Evolutionary conservation across 257 asterid genomes (phyloP).

Genomic region (Ilex aquifolium): DNA sequence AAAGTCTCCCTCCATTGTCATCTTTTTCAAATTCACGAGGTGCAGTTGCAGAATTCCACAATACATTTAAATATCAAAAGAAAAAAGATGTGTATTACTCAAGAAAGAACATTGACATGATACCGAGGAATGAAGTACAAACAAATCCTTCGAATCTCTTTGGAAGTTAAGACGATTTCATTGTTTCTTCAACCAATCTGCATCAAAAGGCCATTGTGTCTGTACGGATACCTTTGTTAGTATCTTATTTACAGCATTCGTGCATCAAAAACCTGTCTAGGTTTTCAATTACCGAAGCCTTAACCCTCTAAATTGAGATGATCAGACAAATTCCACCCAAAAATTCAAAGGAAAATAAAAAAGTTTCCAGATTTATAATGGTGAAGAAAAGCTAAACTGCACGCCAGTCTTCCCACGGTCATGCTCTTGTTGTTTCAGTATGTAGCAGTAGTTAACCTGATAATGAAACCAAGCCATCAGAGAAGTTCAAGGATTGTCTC

Average conservation of each 20-base stretch:
- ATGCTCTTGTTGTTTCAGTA: conserved; percentile 63
- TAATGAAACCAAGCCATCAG: conserved; percentile 18
- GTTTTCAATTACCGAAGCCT: conserved; percentile 16
- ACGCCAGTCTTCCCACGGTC: conserved; percentile 86
- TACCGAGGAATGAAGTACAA: no score
- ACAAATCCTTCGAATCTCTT: no score
- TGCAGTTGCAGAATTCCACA: no score
- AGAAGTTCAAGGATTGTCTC: not conserved
- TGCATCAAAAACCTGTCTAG: conserved; percentile 21
- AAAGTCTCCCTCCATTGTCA: no score
- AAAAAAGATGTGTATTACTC: no score
- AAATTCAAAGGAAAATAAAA: conserved; percentile 2
- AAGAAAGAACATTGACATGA: no score
- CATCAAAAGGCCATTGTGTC: conserved; percentile 8
- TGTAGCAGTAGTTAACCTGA: conserved; percentile 80
- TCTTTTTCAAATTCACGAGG: no score
- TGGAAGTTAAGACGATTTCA: no score
- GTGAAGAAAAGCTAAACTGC: conserved; percentile 87
- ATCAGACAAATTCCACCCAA: conserved; percentile 5
- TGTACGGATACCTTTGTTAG: conserved; percentile 4
- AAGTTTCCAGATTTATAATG: conserved; percentile 30
- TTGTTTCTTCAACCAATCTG: conserved; percentile 7
- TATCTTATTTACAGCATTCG: conserved; percentile 21
- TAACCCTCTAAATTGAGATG: conserved; percentile 19
- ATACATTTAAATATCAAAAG: no score